These are phyloP conservation scores for Oryza coarctata DNA, from an alignment of 176 grass and related monocot genomes.

Conservation along the genomic window DNA sequence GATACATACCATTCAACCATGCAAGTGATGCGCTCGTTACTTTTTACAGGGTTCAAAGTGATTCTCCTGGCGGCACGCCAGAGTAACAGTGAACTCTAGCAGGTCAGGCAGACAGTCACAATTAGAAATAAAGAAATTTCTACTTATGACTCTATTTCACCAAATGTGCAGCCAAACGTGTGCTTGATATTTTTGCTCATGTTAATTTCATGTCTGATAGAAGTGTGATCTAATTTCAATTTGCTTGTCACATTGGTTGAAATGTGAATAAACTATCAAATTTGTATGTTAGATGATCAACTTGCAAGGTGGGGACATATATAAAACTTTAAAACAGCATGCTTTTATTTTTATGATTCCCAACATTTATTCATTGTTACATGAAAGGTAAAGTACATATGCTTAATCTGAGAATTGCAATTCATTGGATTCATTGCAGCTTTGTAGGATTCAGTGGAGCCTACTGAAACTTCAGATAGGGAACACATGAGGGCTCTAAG, in stretches of 20 bases:
- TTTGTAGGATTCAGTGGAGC: slow-evolving; percentile 25
- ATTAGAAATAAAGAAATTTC: background rate
- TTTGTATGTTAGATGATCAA: background rate
- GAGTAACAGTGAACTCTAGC: background rate
- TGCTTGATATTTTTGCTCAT: slow-evolving; percentile 6
- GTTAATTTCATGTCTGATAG: background rate
- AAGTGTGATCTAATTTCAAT: background rate
- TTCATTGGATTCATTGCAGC: slow-evolving; percentile 1
- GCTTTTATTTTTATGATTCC: background rate
- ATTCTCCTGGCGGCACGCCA: background rate
- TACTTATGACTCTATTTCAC: background rate
- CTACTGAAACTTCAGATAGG: background rate
- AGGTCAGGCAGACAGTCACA: background rate
- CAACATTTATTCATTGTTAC: background rate
- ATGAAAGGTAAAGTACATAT: background rate
- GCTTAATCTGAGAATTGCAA: background rate
- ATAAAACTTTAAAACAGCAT: background rate
- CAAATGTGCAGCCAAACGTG: background rate
- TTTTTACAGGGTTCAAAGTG: background rate
- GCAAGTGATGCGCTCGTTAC: background rate
- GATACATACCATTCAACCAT: background rate
- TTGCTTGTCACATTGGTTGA: background rate
- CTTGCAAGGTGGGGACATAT: background rate
- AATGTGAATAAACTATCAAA: background rate
- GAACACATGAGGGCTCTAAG: background rate